Evolutionary conservation across 2,329 filamentous ascomycete genomes (phyloP), one percentile per base, ranked within the genome.

Genomic region (Thelonectria olida): DNA sequence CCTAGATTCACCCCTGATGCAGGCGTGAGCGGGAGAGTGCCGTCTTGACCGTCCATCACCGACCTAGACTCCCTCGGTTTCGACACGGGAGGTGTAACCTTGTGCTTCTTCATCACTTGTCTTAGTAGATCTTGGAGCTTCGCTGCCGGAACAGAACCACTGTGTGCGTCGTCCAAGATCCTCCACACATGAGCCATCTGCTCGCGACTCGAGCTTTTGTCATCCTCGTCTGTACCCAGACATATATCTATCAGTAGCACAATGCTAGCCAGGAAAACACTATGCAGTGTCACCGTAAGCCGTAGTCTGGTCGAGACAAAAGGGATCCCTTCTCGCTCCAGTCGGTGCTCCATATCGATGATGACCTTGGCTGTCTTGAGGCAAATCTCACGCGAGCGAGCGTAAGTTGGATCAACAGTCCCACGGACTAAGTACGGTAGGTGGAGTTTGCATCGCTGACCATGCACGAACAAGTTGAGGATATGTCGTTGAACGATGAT

Each of bases 391-490:
- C 73, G 69, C 7, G 76, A 78, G 51, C 71, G 73, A 10, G 74
- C 67, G 54, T 73, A 78, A 4, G 63, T 56, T 36, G 75, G 71
- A 28, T 78, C 75, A 1, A 76, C 67, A 5, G 74, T 70, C 4
- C 76, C 75, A 23, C 74, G 72, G 3, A 74, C 74, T 7, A 78
- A 60, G 52, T 73, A 78, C 5, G 76, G 76, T 7, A 78, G 68
- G 51, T 78, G 76, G 9, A 78, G 61, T 54, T 75, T 77, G 60
- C 75, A 78, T 9, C 74, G 67, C 39, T 78, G 74, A 1, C 75
- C 74, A 19, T 76, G 70, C 3, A 76, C 54, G 12, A 77, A 69
- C 6, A 76, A 49, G 22, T 74, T 75, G 34, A 78, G 67, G 19
- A 74, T 66, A 56, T 77, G 75, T 8, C 76, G 72, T 41, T 77